A percentile compares a stretch with the other conserved stretches of the same genome.
Evolutionary conservation across 345 rosid species (phyloP).

Genomic region (Balakata baccata): DNA sequence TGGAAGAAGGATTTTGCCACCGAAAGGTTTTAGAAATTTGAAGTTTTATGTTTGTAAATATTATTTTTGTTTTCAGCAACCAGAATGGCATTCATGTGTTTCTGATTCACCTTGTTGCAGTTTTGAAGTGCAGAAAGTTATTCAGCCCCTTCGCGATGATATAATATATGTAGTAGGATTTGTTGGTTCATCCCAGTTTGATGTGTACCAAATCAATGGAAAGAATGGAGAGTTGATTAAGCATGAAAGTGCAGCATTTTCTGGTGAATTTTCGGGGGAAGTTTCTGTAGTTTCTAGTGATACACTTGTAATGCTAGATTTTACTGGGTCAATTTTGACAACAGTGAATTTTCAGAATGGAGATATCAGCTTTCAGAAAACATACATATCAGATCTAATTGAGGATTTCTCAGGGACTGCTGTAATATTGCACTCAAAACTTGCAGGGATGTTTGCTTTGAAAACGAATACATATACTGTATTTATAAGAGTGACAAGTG

Average conservation of each 20-base stretch:
- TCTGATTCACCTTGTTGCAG: slow-evolving; percentile 42
- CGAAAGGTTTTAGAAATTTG: slow-evolving; percentile 58
- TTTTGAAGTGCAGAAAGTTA: slow-evolving; percentile 67
- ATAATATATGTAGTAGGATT: slow-evolving; percentile 60
- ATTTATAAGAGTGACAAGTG: slow-evolving; percentile 49
- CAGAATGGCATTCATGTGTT: slow-evolving; percentile 16
- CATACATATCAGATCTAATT: slow-evolving; percentile 53
- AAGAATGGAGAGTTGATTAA: slow-evolving; percentile 67
- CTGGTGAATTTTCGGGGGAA: slow-evolving; percentile 68
- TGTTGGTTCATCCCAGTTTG: slow-evolving; percentile 55
- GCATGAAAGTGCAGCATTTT: slow-evolving; percentile 53
- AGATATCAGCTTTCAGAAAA: slow-evolving; percentile 50
- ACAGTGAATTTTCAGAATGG: slow-evolving; percentile 53
- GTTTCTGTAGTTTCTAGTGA: slow-evolving; percentile 59
- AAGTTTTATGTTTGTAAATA: slow-evolving; percentile 5
- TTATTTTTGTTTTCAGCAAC: slow-evolving; percentile 2
- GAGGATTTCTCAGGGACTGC: slow-evolving; percentile 50
- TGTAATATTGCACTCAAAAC: slow-evolving; percentile 52
- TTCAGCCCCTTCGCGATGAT: slow-evolving; percentile 56
- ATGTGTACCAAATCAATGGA: slow-evolving; percentile 58
- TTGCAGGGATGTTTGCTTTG: slow-evolving; percentile 55
- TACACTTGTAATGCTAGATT: slow-evolving; percentile 65
- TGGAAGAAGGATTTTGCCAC: slow-evolving; percentile 80
- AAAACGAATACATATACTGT: slow-evolving; percentile 38
- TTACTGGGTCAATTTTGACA: slow-evolving; percentile 53